A percentile compares a stretch with the other conserved stretches of the same genome.
Evolutionary conservation across 768 basidiomycete species (phyloP).

Genomic region (Candolleomyces aberdarensis): DNA sequence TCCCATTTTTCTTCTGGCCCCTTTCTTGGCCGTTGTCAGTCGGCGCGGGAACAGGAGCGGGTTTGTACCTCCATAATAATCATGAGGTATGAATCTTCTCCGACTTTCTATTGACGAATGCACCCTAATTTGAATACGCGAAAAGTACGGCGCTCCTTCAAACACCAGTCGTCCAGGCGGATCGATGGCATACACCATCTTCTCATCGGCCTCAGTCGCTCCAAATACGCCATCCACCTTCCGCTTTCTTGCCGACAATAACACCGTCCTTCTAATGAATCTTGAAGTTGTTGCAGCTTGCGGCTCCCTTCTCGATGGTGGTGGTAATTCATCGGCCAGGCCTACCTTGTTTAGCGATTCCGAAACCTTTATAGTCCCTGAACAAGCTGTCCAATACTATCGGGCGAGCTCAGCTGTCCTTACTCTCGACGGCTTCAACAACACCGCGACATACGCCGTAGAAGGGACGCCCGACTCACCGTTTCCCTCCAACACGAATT

Average conservation of each 20-base stretch:
- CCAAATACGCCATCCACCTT: constrained; percentile 33
- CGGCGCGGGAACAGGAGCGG: constrained; percentile 18
- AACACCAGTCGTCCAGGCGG: constrained; percentile 48
- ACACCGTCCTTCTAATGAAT: constrained; percentile 39
- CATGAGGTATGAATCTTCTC: constrained; percentile 33
- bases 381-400: constrained; percentile 57
- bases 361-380: constrained; percentile 30
- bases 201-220: constrained; percentile 32
- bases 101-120: neutral
- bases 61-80: constrained; percentile 18
- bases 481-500: constrained; percentile 11
- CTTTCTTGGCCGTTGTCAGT: constrained; percentile 41
- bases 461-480: constrained; percentile 13
- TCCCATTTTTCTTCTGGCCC: constrained; percentile 66
- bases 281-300: constrained; percentile 40
- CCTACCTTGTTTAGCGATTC: constrained; percentile 21
- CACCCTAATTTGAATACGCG: neutral
- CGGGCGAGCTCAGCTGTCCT: constrained; percentile 54
- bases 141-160: constrained; percentile 40
- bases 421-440: constrained; percentile 58
- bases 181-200: constrained; percentile 34
- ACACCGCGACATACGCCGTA: constrained; percentile 42
- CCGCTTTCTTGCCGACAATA: constrained; percentile 42
- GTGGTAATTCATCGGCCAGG: constrained; percentile 22
- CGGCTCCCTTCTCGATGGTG: constrained; percentile 30